Evolutionary conservation across 352 stramenopile species (phyloP).

Genomic region (Phytophthora pistaciae): DNA sequence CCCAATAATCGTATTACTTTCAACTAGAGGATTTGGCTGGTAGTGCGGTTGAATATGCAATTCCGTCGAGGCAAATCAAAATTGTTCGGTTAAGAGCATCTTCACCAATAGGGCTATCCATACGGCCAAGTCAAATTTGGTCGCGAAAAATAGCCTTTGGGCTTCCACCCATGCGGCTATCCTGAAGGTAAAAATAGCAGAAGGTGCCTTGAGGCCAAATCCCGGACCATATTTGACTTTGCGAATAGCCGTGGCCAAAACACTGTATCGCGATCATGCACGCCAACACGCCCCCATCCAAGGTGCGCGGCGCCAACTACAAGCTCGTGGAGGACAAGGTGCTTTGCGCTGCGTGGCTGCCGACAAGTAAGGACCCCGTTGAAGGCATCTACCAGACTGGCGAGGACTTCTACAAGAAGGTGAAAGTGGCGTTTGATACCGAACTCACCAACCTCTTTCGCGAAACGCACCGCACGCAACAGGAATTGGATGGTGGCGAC

Average conservation of each 20-base stretch:
- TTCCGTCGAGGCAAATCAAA: too few relatives aligned
- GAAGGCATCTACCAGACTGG: slow-evolving; percentile 5
- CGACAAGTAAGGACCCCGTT: neutral
- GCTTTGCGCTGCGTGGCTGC: neutral
- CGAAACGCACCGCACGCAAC: neutral
- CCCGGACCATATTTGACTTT: neutral
- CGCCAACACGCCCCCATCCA: neutral
- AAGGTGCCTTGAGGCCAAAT: neutral
- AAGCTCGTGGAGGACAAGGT: neutral
- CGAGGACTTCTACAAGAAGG: slow-evolving; percentile 6
- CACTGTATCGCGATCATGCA: neutral
- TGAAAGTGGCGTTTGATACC: neutral
- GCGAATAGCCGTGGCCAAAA: neutral
- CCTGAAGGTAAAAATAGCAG: neutral
- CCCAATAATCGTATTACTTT: too few relatives aligned
- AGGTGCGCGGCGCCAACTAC: neutral
- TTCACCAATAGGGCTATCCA: neutral
- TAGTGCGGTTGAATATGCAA: too few relatives aligned
- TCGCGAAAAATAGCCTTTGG: neutral
- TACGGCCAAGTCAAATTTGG: neutral
- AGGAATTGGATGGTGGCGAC: neutral
- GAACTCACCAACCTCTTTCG: neutral
- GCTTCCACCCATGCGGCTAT: neutral
- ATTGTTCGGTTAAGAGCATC: too few relatives aligned
- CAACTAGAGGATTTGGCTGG: too few relatives aligned